phyloP scores from a whole-genome alignment of 352 stramenopile genomes.

The Phytophthora quininea region DNA sequence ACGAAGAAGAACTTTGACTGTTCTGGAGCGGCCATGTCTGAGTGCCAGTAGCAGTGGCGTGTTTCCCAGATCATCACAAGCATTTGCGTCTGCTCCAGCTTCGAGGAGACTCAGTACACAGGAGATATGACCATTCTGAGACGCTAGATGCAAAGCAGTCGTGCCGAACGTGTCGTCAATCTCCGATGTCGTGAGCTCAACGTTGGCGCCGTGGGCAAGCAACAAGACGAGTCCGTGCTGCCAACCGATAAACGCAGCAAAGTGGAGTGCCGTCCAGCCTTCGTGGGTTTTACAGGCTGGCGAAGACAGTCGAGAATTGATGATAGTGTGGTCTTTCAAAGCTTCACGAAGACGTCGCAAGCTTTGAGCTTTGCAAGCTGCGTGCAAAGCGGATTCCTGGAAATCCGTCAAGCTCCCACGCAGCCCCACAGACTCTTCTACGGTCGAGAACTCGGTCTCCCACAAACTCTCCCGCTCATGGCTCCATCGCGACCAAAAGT shows the following conservation, averaged over 20 bases:
- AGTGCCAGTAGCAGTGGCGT: slow-evolving; percentile 39
- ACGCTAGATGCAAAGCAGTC: slow-evolving; percentile 35
- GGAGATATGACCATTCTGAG: slow-evolving; percentile 29
- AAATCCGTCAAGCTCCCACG: not conserved
- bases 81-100: slow-evolving; percentile 31
- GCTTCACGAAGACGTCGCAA: slow-evolving; percentile 18
- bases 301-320: slow-evolving; percentile 10
- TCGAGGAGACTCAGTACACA: slow-evolving; percentile 32
- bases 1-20: slow-evolving; percentile 31
- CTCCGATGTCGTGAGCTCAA: slow-evolving; percentile 18
- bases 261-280: slow-evolving; percentile 38
- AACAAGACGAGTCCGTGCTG: slow-evolving; percentile 26
- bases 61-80: slow-evolving; percentile 16
- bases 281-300: slow-evolving; percentile 5
- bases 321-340: slow-evolving; percentile 12
- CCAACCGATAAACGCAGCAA: slow-evolving; percentile 37
- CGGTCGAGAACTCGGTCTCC: slow-evolving; percentile 15
- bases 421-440: not conserved
- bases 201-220: slow-evolving; percentile 32
- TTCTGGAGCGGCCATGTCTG: slow-evolving; percentile 32
- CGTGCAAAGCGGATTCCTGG: slow-evolving; percentile 8
- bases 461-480: slow-evolving; percentile 7
- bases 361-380: slow-evolving; percentile 12
- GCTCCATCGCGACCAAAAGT: not conserved
- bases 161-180: not conserved